Evolutionary conservation across 1,284 basidiomycete species (phyloP), one percentile per base, ranked within the genome.

Genomic region (Boletus mariae): DNA sequence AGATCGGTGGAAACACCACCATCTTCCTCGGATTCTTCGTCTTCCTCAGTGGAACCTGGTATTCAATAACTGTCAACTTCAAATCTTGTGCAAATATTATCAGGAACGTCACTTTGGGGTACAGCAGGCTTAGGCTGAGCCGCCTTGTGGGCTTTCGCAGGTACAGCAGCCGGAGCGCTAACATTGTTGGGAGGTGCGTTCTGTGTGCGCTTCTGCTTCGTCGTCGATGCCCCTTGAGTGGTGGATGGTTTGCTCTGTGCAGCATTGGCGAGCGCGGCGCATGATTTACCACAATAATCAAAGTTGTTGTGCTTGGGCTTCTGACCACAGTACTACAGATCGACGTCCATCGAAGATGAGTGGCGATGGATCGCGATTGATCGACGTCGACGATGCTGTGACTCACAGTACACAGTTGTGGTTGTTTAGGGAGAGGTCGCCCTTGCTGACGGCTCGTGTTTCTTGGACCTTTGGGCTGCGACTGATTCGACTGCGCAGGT

Each of bases 291-390:
- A 37, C 67, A 71, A 57, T 70, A 70, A 52, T 68, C 64, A 54
- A 68, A 72, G 49, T 47, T 44, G 29, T 45, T 66, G 64, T 60
- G 71, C 58, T 59, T 72, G 45, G 70, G 67, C 47, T 70, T 72
- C 56, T 70, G 64, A 32, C 64, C 60, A 59, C 67, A 68, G 31
- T 69, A 32, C 67, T 68, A 45, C 31, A 58, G 56, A 68, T 65
- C 61, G 62, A 51, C 54, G 49, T 23, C 44, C 66, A 61, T 64
- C 50, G 49, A 49, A 54, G 56, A 57, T 60, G 54, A 62, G 43
- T 34, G 49, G 25, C 34, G 25, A 17, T 45, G 35, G 64, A 67
- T 69, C 65, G 50, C 52, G 53, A 69, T 61, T 61, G 66, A 69
- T 67, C 56, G 61, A 55, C 58, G 32, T 49, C 20, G 47, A 54